phyloP scores from a whole-genome alignment of 805 yeast species.

The Kluyveromyces dobzhanskii region DNA sequence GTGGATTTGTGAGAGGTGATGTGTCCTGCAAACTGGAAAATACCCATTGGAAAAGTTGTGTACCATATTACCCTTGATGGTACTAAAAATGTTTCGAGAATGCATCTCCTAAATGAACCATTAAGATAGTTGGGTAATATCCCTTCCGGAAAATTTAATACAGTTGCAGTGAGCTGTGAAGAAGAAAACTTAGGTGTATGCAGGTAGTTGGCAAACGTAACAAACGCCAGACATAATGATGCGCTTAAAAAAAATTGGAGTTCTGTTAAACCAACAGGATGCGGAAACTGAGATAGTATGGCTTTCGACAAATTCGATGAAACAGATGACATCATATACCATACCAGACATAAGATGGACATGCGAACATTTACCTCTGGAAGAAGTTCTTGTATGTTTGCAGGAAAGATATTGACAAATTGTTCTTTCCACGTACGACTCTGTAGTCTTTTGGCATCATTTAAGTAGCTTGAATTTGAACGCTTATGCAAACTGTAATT shows the following conservation, averaged over 20 bases:
- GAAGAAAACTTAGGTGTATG: slow-evolving; percentile 33
- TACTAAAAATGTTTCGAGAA: slow-evolving; percentile 36
- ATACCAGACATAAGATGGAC: slow-evolving; percentile 51
- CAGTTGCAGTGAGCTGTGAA: slow-evolving; percentile 10
- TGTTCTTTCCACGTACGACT: slow-evolving; percentile 4
- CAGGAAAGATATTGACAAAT: slow-evolving; percentile 11
- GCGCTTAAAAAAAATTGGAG: slow-evolving; percentile 75
- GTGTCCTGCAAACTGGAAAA: slow-evolving; percentile 89
- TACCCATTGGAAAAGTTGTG: slow-evolving; percentile 89
- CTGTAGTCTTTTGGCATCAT: not conserved
- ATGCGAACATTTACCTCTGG: slow-evolving; percentile 36
- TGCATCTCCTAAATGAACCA: slow-evolving; percentile 24
- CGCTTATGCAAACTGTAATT: not conserved
- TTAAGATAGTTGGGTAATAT: slow-evolving; percentile 27
- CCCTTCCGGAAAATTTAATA: slow-evolving; percentile 27
- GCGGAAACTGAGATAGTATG: slow-evolving; percentile 58
- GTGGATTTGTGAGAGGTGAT: slow-evolving; percentile 90
- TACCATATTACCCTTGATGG: slow-evolving; percentile 47
- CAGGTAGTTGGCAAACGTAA: slow-evolving; percentile 33
- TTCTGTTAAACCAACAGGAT: slow-evolving; percentile 86
- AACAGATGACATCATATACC: slow-evolving; percentile 78
- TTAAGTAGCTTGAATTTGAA: not conserved
- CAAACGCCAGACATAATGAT: slow-evolving; percentile 42
- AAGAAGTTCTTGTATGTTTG: slow-evolving; percentile 11
- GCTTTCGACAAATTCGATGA: slow-evolving; percentile 77